phyloP scores from a whole-genome alignment of 192 early-diverging fungal species.

The Podila verticillata region DNA sequence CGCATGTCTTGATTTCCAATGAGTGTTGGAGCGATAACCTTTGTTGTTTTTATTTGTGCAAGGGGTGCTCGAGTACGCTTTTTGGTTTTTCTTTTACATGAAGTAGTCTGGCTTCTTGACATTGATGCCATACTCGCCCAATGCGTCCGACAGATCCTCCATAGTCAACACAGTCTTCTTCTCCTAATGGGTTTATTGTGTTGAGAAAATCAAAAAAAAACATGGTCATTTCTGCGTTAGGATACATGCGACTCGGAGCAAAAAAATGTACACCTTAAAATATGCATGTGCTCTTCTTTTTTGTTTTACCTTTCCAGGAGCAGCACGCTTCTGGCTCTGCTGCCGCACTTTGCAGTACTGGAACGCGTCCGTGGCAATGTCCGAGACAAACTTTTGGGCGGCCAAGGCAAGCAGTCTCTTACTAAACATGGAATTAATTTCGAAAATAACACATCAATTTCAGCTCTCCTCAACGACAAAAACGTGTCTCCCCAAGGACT shows the following conservation, averaged over 20 bases:
- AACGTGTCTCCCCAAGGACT: too few species aligned
- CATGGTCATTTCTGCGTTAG: background rate
- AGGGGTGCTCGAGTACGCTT: too few species aligned
- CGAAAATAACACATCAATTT: background rate
- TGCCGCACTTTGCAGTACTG: conserved; percentile 84
- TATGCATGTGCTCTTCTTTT: background rate
- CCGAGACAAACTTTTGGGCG: conserved; percentile 87
- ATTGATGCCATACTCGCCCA: conserved; percentile 94
- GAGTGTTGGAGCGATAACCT: too few species aligned
- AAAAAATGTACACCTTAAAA: background rate
- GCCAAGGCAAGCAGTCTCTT: conserved; percentile 83
- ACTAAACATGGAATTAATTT: conserved; percentile 31
- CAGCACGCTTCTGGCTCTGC: conserved; percentile 61
- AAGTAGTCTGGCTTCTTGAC: conserved; percentile 96
- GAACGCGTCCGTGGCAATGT: conserved; percentile 87
- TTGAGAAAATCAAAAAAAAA: background rate
- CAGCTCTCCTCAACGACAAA: too few species aligned
- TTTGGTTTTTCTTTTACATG: conserved; percentile 13
- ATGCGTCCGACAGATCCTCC: conserved; percentile 91
- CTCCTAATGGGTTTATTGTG: conserved; percentile 61
- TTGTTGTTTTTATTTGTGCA: too few species aligned
- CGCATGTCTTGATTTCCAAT: too few species aligned
- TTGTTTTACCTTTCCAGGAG: conserved; percentile 49
- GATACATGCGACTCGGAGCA: background rate
- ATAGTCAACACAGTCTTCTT: conserved; percentile 90